phyloP scores from a whole-genome alignment of 2,329 filamentous ascomycete species.

The Xylaria polymorpha region DNA sequence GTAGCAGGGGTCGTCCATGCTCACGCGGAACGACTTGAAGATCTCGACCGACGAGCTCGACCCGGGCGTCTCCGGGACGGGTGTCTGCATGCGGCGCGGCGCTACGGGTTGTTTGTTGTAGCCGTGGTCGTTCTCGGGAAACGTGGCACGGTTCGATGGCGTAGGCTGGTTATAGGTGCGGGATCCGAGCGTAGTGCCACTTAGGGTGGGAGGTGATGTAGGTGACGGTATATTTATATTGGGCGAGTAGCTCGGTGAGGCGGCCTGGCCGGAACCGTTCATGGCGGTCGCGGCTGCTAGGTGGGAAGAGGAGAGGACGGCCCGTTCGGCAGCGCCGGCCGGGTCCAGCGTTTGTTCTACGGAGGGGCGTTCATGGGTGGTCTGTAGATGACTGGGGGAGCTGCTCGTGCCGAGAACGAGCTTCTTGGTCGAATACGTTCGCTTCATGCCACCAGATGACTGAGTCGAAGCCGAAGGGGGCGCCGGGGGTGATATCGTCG shows the following conservation, averaged over 20 bases:
- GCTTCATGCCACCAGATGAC: constrained; percentile 68
- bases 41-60: constrained; percentile 82
- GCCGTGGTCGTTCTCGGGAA: constrained; percentile 62
- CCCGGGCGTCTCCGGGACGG: constrained; percentile 70
- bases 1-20: constrained; percentile 97
- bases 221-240: constrained; percentile 78
- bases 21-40: constrained; percentile 98
- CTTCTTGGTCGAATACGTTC: constrained; percentile 81
- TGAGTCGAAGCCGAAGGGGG: constrained; percentile 66
- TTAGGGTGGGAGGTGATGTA: constrained; percentile 71
- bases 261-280: constrained; percentile 69
- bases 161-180: constrained; percentile 70
- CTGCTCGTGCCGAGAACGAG: constrained; percentile 76
- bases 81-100: constrained; percentile 70
- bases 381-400: constrained; percentile 78
- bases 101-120: constrained; percentile 56
- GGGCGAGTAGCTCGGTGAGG: constrained; percentile 70
- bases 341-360: constrained; percentile 76
- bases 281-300: constrained; percentile 66
- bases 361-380: constrained; percentile 73
- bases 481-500: constrained; percentile 66
- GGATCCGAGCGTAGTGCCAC: constrained; percentile 66
- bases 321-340: constrained; percentile 73
- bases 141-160: constrained; percentile 66
- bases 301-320: constrained; percentile 74